phyloP scores from a whole-genome alignment of 768 basidiomycete species.

The Tulasnella sp. region DNA sequence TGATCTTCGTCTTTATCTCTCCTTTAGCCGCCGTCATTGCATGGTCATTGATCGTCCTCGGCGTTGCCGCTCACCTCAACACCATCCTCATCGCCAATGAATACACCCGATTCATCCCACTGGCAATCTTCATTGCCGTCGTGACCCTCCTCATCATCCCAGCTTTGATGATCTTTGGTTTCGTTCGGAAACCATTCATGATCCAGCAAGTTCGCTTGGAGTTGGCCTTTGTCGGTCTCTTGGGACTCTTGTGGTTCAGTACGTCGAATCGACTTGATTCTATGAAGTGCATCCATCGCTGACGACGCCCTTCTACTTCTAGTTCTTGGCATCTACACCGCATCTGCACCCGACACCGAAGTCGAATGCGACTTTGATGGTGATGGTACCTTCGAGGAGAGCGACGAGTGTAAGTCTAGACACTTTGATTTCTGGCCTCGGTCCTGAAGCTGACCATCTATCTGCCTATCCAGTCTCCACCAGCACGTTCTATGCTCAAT shows the following conservation, averaged over 20 bases:
- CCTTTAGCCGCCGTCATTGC: slow-evolving; percentile 52
- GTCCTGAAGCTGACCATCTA: slow-evolving; percentile 3
- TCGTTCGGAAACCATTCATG: slow-evolving; percentile 43
- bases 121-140: slow-evolving; percentile 71
- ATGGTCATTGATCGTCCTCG: slow-evolving; percentile 72
- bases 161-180: slow-evolving; percentile 59
- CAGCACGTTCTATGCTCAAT: slow-evolving; percentile 83
- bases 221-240: slow-evolving; percentile 58
- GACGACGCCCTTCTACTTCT: slow-evolving; percentile 19
- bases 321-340: slow-evolving; percentile 69
- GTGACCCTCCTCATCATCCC: slow-evolving; percentile 61
- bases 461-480: slow-evolving; percentile 52
- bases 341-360: slow-evolving; percentile 68
- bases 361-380: slow-evolving; percentile 70
- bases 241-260: slow-evolving; percentile 77
- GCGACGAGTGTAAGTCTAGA: slow-evolving; percentile 50
- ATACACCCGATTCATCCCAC: slow-evolving; percentile 72
- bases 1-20: background rate
- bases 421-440: background rate
- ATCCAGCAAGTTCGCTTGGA: slow-evolving; percentile 42
- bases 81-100: slow-evolving; percentile 13
- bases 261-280: slow-evolving; percentile 27
- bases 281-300: too few species aligned
- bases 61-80: slow-evolving; percentile 72
- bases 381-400: slow-evolving; percentile 38